Conservation (phyloP, 2,329 filamentous ascomycete genomes). For the Trichoderma oligosporum region DNA sequence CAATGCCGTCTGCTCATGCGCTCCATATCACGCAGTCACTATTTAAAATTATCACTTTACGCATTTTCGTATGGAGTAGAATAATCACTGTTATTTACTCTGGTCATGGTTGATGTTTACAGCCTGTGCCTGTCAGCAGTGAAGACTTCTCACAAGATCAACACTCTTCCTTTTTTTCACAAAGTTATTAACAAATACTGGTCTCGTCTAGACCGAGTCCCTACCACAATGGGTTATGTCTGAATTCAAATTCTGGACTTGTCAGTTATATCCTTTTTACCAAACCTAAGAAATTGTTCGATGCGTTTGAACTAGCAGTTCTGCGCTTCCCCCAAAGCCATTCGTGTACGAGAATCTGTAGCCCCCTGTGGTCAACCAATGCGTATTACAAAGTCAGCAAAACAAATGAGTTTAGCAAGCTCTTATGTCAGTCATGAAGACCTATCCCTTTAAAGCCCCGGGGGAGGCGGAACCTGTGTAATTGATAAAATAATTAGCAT, state of each 20-base stretch:
- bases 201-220: conserved; percentile 11
- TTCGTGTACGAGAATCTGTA: conserved; percentile 12
- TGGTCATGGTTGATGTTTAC: conserved; percentile 8
- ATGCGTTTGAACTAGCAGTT: conserved; percentile 7
- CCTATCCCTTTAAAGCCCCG: conserved; percentile 42
- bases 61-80: background rate
- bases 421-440: conserved; percentile 18
- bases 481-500: conserved; percentile 14
- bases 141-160: conserved; percentile 15
- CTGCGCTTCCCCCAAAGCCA: conserved; percentile 18
- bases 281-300: conserved; percentile 15
- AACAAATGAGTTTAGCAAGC: conserved; percentile 17
- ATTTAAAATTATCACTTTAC: background rate
- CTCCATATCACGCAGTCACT: background rate
- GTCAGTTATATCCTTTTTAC: conserved; percentile 17
- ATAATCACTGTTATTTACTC: background rate
- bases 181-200: conserved; percentile 17
- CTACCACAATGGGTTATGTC: conserved; percentile 17
- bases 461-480: conserved; percentile 52
- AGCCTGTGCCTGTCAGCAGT: conserved; percentile 20
- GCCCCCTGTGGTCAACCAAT: conserved; percentile 21
- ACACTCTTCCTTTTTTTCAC: conserved; percentile 11
- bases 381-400: conserved; percentile 19
- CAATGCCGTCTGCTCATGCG: no score
- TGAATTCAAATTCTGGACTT: conserved; percentile 17